Evolutionary conservation across 768 basidiomycete species (phyloP).

Genomic region (Cystobasidiopsis lactophilus): DNA sequence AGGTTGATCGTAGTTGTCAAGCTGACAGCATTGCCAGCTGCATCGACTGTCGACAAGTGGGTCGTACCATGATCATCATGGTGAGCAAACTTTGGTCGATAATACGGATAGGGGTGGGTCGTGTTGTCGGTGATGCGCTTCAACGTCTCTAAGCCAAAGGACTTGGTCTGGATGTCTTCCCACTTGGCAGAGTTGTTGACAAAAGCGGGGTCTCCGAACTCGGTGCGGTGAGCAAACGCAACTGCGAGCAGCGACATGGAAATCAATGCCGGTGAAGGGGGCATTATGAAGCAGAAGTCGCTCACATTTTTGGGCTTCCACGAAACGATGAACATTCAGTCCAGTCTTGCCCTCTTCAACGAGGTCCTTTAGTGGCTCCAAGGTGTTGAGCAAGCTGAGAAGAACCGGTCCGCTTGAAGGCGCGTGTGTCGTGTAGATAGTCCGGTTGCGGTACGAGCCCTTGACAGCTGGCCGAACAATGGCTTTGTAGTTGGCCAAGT

Average conservation of each 20-base stretch:
- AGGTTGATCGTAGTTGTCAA: slow-evolving; percentile 76
- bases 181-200: slow-evolving; percentile 11
- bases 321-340: slow-evolving; percentile 49
- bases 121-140: slow-evolving; percentile 50
- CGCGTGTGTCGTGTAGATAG: slow-evolving; percentile 60
- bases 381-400: slow-evolving; percentile 69
- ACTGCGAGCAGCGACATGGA: slow-evolving; percentile 28
- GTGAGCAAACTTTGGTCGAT: slow-evolving; percentile 52
- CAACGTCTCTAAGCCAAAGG: slow-evolving; percentile 39
- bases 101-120: slow-evolving; percentile 64
- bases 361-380: slow-evolving; percentile 44
- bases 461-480: slow-evolving; percentile 49
- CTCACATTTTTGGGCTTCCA: slow-evolving; percentile 69
- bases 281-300: slow-evolving; percentile 1
- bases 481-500: slow-evolving; percentile 48
- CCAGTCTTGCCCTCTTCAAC: slow-evolving; percentile 34
- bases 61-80: slow-evolving; percentile 78
- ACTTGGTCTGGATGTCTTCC: slow-evolving; percentile 16
- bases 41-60: slow-evolving; percentile 63
- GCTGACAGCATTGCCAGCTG: slow-evolving; percentile 58
- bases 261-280: no score
- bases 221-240: slow-evolving; percentile 53
- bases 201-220: slow-evolving; percentile 56
- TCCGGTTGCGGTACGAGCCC: slow-evolving; percentile 53
- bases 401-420: slow-evolving; percentile 69